These are phyloP conservation scores for Candida yuanshanica DNA, from an alignment of 805 yeast genomes.

Conservation along the genomic window DNA sequence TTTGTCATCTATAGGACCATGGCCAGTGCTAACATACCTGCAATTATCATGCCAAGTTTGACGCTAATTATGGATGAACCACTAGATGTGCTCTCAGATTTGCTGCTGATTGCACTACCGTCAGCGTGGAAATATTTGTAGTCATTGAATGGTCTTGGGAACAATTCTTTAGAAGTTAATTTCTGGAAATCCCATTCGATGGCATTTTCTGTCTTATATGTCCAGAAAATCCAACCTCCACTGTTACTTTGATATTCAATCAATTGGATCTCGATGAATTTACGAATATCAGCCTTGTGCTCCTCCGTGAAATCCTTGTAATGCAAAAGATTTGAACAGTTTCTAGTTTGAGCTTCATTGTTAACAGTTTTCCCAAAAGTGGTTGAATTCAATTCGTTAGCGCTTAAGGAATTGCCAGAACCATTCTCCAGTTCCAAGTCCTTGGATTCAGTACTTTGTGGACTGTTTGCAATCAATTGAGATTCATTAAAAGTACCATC, in stretches of 20 bases:
- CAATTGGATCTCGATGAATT: slow-evolving; percentile 56
- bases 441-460: slow-evolving; percentile 1
- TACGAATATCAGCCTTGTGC: slow-evolving; percentile 41
- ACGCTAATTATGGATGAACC: neutral
- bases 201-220: slow-evolving; percentile 60
- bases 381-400: neutral
- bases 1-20: neutral
- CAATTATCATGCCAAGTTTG: neutral
- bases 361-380: neutral
- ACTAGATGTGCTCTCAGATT: neutral
- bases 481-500: slow-evolving; percentile 37
- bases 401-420: neutral
- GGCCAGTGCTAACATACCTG: neutral
- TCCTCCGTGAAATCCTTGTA: slow-evolving; percentile 36
- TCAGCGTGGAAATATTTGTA: slow-evolving; percentile 40
- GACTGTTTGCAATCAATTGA: slow-evolving; percentile 12
- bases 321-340: slow-evolving; percentile 37
- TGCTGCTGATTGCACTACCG: slow-evolving; percentile 14
- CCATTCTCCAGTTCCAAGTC: neutral
- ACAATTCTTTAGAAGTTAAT: slow-evolving; percentile 42
- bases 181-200: slow-evolving; percentile 61
- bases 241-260: slow-evolving; percentile 42
- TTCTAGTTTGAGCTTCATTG: slow-evolving; percentile 7
- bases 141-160: slow-evolving; percentile 56
- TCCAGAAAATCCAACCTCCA: slow-evolving; percentile 68